Evolutionary conservation across 768 basidiomycete genomes (phyloP), one percentile per base, ranked within the genome.

Genomic region (Lentinula aciculospora): DNA sequence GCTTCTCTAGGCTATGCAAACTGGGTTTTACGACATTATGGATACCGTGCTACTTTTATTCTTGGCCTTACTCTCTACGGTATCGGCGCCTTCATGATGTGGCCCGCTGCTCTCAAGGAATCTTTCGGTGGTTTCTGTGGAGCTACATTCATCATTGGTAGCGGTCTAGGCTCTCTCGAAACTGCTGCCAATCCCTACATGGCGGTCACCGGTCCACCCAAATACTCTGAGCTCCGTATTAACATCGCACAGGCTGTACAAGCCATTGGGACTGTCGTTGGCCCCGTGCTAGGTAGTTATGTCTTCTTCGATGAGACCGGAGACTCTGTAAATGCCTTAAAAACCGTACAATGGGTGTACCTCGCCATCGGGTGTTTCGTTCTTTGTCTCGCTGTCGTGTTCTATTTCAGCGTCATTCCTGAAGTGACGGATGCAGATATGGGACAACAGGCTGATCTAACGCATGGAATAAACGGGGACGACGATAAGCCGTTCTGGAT

Each of bases 341-440:
- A 68, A 56, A 71, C 60, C 7, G 70, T 72, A 1, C 71, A 72
- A 67, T 72, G 69, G 71, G 68, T 70, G 15, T 71, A 71, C 25
- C 56, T 57, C 44, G 56, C 70, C 29, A 71, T 72, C 49, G 69
- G 68, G 1, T 61, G 67, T 28, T 72, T 72, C 53, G 70, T 72
- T 10, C 71, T 72, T 59, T 60, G 56, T 15, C 70, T 72, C 27
- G 65, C 70, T 0, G 54, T 66, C 17, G 66, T 72, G 3, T 72
- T 72, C 56, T 72, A 68, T 57, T 67, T 71, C 51, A 67, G 67
- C 3, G 68, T 63, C 13, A 72, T 72, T 23, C 71, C 71, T 4
- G 71, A 72, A 59, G 71, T 72, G 32, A 72, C 71, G 31, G 71
- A 72, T 55, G 63, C 65, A 28, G 71, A 72, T 62, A 72, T 72